Evolutionary conservation across 2,329 filamentous ascomycete species (phyloP), one percentile per base, ranked within the genome.

Genomic region (Epichloe hybrida): DNA sequence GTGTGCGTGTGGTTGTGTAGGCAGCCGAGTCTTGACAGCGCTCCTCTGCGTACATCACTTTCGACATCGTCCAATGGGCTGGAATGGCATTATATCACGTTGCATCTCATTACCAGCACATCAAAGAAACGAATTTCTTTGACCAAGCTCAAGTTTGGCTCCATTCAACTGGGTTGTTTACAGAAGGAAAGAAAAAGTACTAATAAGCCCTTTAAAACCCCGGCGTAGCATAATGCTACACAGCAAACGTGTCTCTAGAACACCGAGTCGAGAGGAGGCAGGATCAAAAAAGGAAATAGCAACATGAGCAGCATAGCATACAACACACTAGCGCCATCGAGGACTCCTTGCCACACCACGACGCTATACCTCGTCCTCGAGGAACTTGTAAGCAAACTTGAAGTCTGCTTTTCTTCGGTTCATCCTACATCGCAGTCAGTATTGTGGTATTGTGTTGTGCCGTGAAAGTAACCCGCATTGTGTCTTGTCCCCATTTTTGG

Each of bases 321-420:
- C 17, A 17, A 17, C 17, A 15, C 15, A 13, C 42, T 5, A 43
- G 17, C 20, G 48, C 12, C n/a, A 17, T 38, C 13, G 12, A 3
- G 27, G 17, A 23, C 17, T n/a, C 13, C 20, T 46, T 17, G 31
- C 20, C 45, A 27, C 5, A 36, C 23, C 35, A 38, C 21, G 20
- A 48, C 23, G 37, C 12, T 49, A 84, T 61, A 95, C 79, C 69
- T 96, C 91, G 64, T 97, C 91, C 69, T 97, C 91, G 58, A 97
- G 78, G 71, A 93, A 97, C 70, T 95, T 95, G 75, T 97, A 97
- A 53, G 88, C 86, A 70, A 97, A 97, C 71, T 95, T 94, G 75
- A 97, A 97, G 67, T 97, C 91, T 51, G 88, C 90, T 74, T 97
- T 96, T 66, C 91, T 77, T 58, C 91, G 86, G 69, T 97, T 97